Base-by-base conservation (phyloP, 768 basidiomycete genomes). In the Collybiopsis confluens region DNA sequence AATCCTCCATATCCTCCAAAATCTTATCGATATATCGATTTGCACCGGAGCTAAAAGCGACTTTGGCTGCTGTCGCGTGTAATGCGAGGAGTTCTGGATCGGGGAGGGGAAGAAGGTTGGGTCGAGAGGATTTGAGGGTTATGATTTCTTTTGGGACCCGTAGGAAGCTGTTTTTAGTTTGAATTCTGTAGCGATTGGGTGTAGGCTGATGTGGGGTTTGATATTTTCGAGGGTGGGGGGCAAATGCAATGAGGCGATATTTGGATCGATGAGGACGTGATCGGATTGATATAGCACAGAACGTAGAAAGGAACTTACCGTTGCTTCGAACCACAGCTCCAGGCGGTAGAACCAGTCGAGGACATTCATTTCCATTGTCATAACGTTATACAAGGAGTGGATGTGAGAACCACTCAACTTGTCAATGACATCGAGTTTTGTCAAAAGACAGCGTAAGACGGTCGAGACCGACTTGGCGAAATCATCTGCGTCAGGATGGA, bases 41-140 rank as follows among this genome's bases (percentile, higher is more conserved):
- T 11, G 61, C 61, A 3, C 60, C 61, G 6, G 61, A 61, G 36
- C 59, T 49, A 52, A 59, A 52, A 37, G 58, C 61, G 20, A 62
- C 54, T 45, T 52, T 54, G 41, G 57, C 60, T 33, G 53, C 58
- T 11, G 61, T 54, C 10, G 54, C 61, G 42, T 61, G 60, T 15
- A 61, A 27, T 9, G n/a, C 37, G 16, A 62, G 51, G 41, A 44
- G 62, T 11, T 37, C 26, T 7, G 61, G 48, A 18, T 18, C 21
- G 24, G 60, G 60, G 24, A 62, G 27, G 18, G 61, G 58, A 41
- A 62, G 18, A 47, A 51, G 70, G 15, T 30, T 15, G 40, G 51
- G 36, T 15, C 46, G 38, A 8, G 52, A 50, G 30, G 30, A 13
- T 38, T 15, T 41, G 35, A 61, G 58, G 45, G 60, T 61, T 23